Evolutionary conservation across 2,329 filamentous ascomycete species (phyloP).

Genomic region (Phaeomoniella chlamydospora): DNA sequence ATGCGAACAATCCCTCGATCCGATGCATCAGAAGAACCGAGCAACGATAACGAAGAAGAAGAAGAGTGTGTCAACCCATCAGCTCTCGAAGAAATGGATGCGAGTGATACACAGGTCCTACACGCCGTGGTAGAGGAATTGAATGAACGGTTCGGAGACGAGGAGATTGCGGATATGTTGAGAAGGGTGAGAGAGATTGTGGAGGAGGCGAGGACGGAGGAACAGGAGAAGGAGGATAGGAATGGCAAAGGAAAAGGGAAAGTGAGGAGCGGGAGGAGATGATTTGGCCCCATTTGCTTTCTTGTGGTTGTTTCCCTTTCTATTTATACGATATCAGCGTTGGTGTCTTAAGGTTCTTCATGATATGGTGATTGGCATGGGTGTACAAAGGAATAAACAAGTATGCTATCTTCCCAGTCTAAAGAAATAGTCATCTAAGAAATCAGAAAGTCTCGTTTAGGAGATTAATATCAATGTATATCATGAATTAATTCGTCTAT

Average conservation of each 20-base stretch:
- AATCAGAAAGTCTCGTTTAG: no score
- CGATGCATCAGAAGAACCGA: not conserved
- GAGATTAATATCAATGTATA: no score
- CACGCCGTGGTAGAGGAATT: constrained; percentile 10
- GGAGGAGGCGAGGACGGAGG: not conserved
- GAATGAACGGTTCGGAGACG: constrained; percentile 11
- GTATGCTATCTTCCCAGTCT: no score
- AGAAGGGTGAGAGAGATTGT: not conserved
- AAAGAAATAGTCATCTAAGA: no score
- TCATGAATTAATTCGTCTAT: no score
- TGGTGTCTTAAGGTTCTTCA: no score
- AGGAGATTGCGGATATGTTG: constrained; percentile 7
- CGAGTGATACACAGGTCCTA: constrained; percentile 7
- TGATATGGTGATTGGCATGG: no score
- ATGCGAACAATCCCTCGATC: constrained; percentile 5
- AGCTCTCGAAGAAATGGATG: constrained; percentile 5
- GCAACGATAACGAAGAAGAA: constrained; percentile 3
- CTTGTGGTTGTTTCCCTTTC: no score
- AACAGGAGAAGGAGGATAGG: not conserved
- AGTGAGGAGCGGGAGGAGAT: no score
- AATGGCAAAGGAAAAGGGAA: not conserved
- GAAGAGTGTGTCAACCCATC: constrained; percentile 5
- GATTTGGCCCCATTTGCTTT: no score
- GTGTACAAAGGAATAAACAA: no score
- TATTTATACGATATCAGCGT: no score